phyloP scores from a whole-genome alignment of 257 asterid species.

The Gardenia jasminoides region DNA sequence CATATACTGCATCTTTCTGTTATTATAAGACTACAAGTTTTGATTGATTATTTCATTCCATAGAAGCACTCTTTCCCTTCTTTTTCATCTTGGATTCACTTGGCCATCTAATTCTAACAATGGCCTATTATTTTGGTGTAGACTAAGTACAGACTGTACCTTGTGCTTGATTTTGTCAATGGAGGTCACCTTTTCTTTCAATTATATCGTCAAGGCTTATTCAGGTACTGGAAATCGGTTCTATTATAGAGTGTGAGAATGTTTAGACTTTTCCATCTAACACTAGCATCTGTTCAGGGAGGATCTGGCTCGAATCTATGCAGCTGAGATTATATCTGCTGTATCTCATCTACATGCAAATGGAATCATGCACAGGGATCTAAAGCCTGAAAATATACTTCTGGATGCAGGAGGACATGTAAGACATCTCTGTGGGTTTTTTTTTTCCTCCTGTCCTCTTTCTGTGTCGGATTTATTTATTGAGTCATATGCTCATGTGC shows the following conservation, averaged over 20 bases:
- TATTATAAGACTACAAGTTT: no score
- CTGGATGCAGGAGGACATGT: constrained; percentile 82
- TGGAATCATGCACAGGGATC: constrained; percentile 84
- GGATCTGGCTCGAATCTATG: constrained; percentile 67
- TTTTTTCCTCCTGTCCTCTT: neutral
- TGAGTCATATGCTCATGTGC: neutral
- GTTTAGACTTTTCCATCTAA: constrained; percentile 2
- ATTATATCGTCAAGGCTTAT: constrained; percentile 72
- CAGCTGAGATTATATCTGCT: constrained; percentile 82
- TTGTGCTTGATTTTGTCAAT: constrained; percentile 76
- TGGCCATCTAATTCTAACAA: neutral
- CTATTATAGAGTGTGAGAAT: neutral
- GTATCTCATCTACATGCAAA: constrained; percentile 68
- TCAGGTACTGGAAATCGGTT: constrained; percentile 43
- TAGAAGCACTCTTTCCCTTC: neutral
- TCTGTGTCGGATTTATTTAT: neutral
- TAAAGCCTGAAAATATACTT: constrained; percentile 81
- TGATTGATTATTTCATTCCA: neutral
- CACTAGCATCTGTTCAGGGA: constrained; percentile 43
- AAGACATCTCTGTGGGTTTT: constrained; percentile 21
- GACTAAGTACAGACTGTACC: constrained; percentile 78
- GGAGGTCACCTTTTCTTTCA: constrained; percentile 95
- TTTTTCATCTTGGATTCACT: no score
- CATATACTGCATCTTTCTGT: neutral
- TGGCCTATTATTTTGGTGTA: constrained; percentile 20